Conservation (phyloP, 768 basidiomycete genomes). For the Psilocybe tampanensis region DNA sequence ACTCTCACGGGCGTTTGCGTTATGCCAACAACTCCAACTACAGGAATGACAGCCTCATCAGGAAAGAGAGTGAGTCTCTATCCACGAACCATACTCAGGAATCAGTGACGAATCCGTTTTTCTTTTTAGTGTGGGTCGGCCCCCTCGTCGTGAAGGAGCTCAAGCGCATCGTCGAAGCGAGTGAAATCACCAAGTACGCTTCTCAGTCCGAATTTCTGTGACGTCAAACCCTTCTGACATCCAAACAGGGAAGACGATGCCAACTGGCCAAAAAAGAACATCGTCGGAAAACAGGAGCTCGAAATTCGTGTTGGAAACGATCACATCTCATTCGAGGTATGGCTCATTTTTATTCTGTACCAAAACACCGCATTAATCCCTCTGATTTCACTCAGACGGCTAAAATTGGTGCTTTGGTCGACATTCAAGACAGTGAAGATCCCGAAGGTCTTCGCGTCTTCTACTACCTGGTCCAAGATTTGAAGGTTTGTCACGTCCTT, state of each 20-base stretch:
- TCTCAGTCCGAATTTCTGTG: background rate
- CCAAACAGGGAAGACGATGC: slow-evolving; percentile 89
- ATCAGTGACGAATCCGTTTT: slow-evolving; percentile 1
- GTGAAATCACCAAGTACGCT: slow-evolving; percentile 90
- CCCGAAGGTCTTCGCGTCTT: slow-evolving; percentile 97
- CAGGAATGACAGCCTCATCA: slow-evolving; percentile 94
- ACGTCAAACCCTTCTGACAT: background rate
- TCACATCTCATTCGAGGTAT: slow-evolving; percentile 95
- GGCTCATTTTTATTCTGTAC: slow-evolving; percentile 19
- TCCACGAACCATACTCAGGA: background rate
- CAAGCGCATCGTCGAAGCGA: slow-evolving; percentile 89
- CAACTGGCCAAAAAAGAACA: slow-evolving; percentile 99
- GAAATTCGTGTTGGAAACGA: slow-evolving; percentile 94
- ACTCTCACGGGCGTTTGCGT: slow-evolving; percentile 92
- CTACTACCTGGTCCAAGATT: slow-evolving; percentile 97
- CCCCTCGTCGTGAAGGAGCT: slow-evolving; percentile 92
- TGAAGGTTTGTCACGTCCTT: slow-evolving; percentile 63
- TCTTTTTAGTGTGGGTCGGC: slow-evolving; percentile 86
- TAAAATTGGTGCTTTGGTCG: slow-evolving; percentile 95
- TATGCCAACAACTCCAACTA: slow-evolving; percentile 99
- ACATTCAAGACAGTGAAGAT: slow-evolving; percentile 96
- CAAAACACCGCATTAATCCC: background rate
- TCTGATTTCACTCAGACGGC: slow-evolving; percentile 68
- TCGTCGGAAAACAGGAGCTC: slow-evolving; percentile 97
- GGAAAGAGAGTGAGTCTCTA: slow-evolving; percentile 89